Conservation (phyloP, 2,329 filamentous ascomycete genomes). For the Aspergillus unguis region DNA sequence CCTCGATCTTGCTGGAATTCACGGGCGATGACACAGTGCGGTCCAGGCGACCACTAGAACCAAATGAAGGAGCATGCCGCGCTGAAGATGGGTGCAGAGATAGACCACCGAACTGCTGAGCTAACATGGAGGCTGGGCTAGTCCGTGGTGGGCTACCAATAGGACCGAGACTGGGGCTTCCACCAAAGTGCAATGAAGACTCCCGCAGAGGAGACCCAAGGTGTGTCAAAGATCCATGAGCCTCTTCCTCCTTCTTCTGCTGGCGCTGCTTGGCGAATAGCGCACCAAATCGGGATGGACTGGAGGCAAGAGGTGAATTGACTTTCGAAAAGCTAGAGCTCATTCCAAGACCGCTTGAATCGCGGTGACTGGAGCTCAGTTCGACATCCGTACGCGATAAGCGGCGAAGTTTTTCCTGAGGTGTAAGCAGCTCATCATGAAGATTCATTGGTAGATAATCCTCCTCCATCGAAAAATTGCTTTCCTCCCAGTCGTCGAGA, state of each 20-base stretch:
- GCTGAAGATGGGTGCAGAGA: slow-evolving; percentile 43
- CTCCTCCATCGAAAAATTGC: slow-evolving; percentile 76
- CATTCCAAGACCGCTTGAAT: slow-evolving; percentile 52
- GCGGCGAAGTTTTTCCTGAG: slow-evolving; percentile 58
- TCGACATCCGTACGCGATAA: slow-evolving; percentile 59
- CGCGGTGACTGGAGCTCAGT: slow-evolving; percentile 44
- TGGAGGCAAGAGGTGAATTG: slow-evolving; percentile 57
- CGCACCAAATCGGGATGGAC: slow-evolving; percentile 61
- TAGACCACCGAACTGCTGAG: slow-evolving; percentile 52
- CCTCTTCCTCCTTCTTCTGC: slow-evolving; percentile 52
- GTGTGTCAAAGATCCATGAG: slow-evolving; percentile 52
- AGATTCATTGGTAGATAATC: slow-evolving; percentile 75
- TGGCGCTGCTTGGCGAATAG: slow-evolving; percentile 54
- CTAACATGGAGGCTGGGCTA: slow-evolving; percentile 60
- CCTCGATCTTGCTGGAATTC: slow-evolving; percentile 46
- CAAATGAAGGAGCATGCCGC: slow-evolving; percentile 34
- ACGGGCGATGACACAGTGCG: slow-evolving; percentile 47
- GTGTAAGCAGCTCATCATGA: slow-evolving; percentile 61
- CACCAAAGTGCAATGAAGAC: slow-evolving; percentile 51
- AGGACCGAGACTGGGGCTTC: slow-evolving; percentile 51
- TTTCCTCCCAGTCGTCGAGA: slow-evolving; percentile 58
- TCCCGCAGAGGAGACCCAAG: slow-evolving; percentile 66
- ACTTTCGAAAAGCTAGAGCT: slow-evolving; percentile 48
- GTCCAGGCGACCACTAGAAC: slow-evolving; percentile 37
- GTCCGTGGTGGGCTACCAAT: slow-evolving; percentile 53